phyloP scores from a whole-genome alignment of 2,329 filamentous ascomycete species.

The Paracorniculantispora psalliotae region DNA sequence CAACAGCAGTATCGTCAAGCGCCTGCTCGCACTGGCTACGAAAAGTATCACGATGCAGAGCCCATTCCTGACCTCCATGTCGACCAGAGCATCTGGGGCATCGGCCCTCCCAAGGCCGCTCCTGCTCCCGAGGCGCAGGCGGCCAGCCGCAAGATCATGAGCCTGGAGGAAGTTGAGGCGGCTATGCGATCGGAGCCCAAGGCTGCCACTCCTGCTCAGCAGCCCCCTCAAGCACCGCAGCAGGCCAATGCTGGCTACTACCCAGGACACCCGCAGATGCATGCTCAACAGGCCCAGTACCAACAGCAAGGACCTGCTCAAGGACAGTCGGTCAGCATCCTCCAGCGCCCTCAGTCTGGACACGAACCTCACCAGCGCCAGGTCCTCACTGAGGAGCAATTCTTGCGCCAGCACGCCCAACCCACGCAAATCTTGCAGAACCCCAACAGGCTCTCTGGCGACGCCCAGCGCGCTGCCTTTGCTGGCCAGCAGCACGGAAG shows the following conservation, averaged over 20 bases:
- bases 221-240: not conserved
- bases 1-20: constrained; percentile 33
- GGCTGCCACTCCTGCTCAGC: constrained; percentile 29
- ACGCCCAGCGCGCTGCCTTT: constrained; percentile 33
- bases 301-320: constrained; percentile 32
- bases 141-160: constrained; percentile 75
- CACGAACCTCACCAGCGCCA: constrained; percentile 31
- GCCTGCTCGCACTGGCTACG: constrained; percentile 76
- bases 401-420: constrained; percentile 42
- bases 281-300: constrained; percentile 23
- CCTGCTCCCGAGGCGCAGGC: constrained; percentile 22
- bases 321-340: constrained; percentile 48
- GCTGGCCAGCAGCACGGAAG: constrained; percentile 37
- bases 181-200: constrained; percentile 72
- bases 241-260: constrained; percentile 13
- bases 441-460: constrained; percentile 58
- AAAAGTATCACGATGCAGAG: constrained; percentile 80
- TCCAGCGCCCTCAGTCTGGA: constrained; percentile 49
- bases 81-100: constrained; percentile 89
- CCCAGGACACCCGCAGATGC: constrained; percentile 17
- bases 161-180: constrained; percentile 92
- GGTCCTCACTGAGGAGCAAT: constrained; percentile 20
- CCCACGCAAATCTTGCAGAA: constrained; percentile 78
- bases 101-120: constrained; percentile 50
- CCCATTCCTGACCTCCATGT: constrained; percentile 88